A percentile compares a stretch with the other conserved stretches of the same genome.
phyloP scores from a whole-genome alignment of 73 alveolate genomes.

The Blepharisma stoltei region DNA sequence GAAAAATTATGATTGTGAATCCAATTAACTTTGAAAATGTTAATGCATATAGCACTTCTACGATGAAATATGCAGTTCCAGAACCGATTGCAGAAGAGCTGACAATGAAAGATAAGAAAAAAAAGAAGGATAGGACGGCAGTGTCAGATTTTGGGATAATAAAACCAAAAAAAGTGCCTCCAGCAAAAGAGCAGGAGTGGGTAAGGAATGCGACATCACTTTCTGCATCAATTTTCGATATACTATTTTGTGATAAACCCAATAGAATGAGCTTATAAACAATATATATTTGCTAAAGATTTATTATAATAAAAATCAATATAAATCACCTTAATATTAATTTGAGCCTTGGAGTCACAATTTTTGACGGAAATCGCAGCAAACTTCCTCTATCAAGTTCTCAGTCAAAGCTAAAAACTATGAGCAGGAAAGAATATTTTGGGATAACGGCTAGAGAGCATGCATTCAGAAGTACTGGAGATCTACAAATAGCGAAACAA shows the following conservation, averaged over 20 bases:
- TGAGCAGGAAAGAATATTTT: constrained; percentile 7
- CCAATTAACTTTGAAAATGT: not conserved
- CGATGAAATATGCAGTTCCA: not conserved
- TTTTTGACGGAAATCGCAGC: not conserved
- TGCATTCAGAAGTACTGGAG: no score
- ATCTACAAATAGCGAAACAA: no score
- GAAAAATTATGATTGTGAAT: not conserved
- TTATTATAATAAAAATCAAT: no score
- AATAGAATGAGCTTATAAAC: no score
- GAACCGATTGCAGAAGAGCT: constrained; percentile 7
- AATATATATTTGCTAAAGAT: no score
- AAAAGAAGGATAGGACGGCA: not conserved
- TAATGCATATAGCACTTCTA: not conserved
- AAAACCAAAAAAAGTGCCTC: not conserved
- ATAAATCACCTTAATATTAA: no score
- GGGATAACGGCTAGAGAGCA: no score
- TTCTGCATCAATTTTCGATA: not conserved
- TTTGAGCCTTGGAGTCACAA: constrained; percentile 1
- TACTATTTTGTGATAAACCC: no score
- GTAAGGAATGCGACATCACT: not conserved
- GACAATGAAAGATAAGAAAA: not conserved
- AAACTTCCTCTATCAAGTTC: not conserved
- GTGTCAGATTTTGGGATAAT: not conserved
- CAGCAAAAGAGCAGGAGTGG: constrained; percentile 12
- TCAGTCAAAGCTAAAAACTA: not conserved